Percentiles rank a stretch among this genome's conserved stretches.
phyloP scores from a whole-genome alignment of 768 basidiomycete species.

The Termitomyces eurrhizus region DNA sequence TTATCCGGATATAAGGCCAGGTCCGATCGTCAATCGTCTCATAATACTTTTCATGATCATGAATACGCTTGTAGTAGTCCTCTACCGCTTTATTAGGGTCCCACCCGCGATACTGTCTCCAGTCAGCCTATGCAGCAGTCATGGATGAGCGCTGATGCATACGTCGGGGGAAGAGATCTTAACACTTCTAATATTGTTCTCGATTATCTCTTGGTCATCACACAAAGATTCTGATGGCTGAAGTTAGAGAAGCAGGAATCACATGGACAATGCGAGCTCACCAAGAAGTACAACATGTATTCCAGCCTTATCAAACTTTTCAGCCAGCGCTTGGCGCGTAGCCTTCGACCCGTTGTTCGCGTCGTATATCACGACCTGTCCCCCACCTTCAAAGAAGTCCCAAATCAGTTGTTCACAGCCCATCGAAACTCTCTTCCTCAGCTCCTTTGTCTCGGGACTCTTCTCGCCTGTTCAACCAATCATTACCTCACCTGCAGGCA shows the following conservation, averaged over 20 bases:
- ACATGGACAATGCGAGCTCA: conserved; percentile 26
- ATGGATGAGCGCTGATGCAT: conserved; percentile 25
- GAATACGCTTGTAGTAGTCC: conserved; percentile 90
- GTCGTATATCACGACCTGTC: conserved; percentile 98
- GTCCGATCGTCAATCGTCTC: conserved; percentile 88
- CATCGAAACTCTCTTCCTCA: conserved; percentile 68
- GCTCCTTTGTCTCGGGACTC: conserved; percentile 70
- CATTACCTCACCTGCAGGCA: neutral
- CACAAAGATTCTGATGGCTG: conserved; percentile 76
- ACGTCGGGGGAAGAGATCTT: conserved; percentile 99
- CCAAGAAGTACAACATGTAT: conserved; percentile 95
- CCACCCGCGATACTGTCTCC: conserved; percentile 82
- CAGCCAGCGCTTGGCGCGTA: conserved; percentile 64
- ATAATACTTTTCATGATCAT: conserved; percentile 82
- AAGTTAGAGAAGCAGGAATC: neutral
- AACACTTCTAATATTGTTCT: conserved; percentile 91
- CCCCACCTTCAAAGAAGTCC: conserved; percentile 82
- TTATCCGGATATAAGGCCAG: conserved; percentile 92
- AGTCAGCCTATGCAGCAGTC: conserved; percentile 5
- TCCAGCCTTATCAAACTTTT: conserved; percentile 81
- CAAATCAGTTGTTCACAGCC: conserved; percentile 89
- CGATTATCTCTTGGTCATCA: conserved; percentile 89
- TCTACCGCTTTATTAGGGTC: conserved; percentile 86
- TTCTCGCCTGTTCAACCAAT: conserved; percentile 56
- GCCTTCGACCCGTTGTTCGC: conserved; percentile 87